Base-by-base conservation (phyloP, 2,329 filamentous ascomycete species). In the Chrysosporium keratinophilum region DNA sequence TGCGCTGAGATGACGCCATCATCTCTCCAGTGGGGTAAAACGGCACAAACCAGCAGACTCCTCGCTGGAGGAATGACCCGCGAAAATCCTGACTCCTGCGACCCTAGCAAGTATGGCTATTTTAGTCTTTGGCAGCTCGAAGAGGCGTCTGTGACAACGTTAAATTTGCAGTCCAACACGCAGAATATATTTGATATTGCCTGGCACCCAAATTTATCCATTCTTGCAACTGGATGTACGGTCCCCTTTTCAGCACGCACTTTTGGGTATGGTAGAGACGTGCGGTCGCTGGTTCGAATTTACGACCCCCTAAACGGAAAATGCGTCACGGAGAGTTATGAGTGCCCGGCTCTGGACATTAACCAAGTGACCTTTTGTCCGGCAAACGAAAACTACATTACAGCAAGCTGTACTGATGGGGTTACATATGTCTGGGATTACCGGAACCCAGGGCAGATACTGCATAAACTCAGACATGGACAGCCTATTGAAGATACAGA, bases 391-490 rank as follows among this genome's bases (percentile, higher is more conserved):
- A 71, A 74, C 37, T 69, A 81, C 52, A 67, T 83, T 11, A 77
- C 78, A 6, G 79, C 78, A 11, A 79, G 79, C 10, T 82, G 80
- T 57, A 83, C 81, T 0, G 74, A 82, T 63, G 78, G 80, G 1
- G 69, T 69, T 31, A 77, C 78, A 0, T 83, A 82, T 63, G 69
- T 83, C 4, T 84, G 80, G 79, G 81, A 84, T 61, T 63, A 70
- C 28, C 76, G 81, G 0, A 66, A 66, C 12, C 69, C 70, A 0
- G 66, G 73, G 35, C 57, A 63, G 14, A 67, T 76, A 9, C 62
- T 83, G 0, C 77, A 78, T 54, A 64, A 62, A 7, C 66, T 84
- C 1, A 58, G 60, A 1, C 81, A 84, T 59, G 78, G 74, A 0
- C 60, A 64, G 0, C 74, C 79, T 0, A 60, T 80, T 11, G 74